Conservation (phyloP, 2,329 filamentous ascomycete genomes). For the Fusarium irregulare region DNA sequence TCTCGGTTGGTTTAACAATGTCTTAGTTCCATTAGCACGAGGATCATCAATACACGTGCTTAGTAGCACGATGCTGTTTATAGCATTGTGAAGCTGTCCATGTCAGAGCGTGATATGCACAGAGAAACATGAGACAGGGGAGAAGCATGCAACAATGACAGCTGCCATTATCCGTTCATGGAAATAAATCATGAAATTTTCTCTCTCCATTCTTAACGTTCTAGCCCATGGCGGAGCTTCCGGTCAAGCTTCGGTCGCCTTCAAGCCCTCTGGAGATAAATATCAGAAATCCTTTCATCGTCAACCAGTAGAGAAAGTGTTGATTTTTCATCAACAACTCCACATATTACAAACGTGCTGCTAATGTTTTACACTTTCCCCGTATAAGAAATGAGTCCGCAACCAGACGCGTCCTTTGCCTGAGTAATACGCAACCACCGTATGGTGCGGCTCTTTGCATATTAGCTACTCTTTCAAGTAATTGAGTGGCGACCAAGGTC, state of each 20-base stretch:
- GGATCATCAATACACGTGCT: not conserved
- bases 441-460: not conserved
- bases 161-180: constrained; percentile 6
- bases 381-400: not conserved
- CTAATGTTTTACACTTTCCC: constrained; percentile 1
- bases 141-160: not conserved
- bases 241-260: constrained; percentile 35
- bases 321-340: not conserved
- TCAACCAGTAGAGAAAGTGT: constrained; percentile 11
- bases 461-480: not conserved
- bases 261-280: constrained; percentile 17
- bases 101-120: constrained; percentile 3
- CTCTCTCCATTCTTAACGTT: constrained; percentile 6
- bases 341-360: not conserved
- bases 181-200: constrained; percentile 18
- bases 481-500: not conserved
- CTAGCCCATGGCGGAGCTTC: constrained; percentile 24
- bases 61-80: constrained; percentile 2
- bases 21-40: not conserved
- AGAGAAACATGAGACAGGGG: constrained; percentile 11
- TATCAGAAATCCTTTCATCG: constrained; percentile 6
- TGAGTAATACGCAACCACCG: not conserved
- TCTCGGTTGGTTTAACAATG: constrained; percentile 1
- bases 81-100: not conserved
- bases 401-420: not conserved